Conservation (phyloP, 495 filamentous ascomycete genomes). For the Penicillium lividum region DNA sequence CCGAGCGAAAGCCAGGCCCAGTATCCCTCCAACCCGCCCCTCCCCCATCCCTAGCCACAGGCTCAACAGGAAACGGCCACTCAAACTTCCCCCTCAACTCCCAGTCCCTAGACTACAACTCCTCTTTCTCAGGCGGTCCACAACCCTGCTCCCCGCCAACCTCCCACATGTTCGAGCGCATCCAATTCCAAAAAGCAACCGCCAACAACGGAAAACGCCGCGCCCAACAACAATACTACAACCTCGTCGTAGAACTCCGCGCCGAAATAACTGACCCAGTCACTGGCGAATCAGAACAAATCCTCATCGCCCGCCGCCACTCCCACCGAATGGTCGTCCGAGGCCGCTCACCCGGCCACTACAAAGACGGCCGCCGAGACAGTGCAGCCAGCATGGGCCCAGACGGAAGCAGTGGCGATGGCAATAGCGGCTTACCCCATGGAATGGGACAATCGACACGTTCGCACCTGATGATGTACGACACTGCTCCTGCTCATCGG, state of each 20-base stretch:
- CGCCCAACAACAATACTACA: constrained; percentile 92
- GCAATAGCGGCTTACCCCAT: constrained; percentile 33
- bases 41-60: constrained; percentile 45
- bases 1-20: constrained; percentile 73
- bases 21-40: constrained; percentile 68
- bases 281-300: constrained; percentile 50
- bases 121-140: constrained; percentile 33
- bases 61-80: constrained; percentile 27
- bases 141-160: constrained; percentile 45
- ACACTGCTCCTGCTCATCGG: constrained; percentile 34
- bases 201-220: constrained; percentile 94
- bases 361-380: constrained; percentile 77
- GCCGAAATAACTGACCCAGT: constrained; percentile 62
- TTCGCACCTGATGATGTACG: constrained; percentile 41
- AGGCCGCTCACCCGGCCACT: constrained; percentile 89
- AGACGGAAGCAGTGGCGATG: constrained; percentile 53
- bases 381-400: constrained; percentile 73
- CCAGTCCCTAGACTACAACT: constrained; percentile 45
- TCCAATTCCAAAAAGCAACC: constrained; percentile 95
- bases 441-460: constrained; percentile 36
- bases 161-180: constrained; percentile 77
- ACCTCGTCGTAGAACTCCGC: constrained; percentile 85
- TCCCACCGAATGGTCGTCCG: constrained; percentile 91
- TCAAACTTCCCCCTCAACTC: constrained; percentile 34
- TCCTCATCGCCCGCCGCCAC: constrained; percentile 77